Base-by-base conservation (phyloP, 2,329 filamentous ascomycete species). In the Moelleriella libera region DNA sequence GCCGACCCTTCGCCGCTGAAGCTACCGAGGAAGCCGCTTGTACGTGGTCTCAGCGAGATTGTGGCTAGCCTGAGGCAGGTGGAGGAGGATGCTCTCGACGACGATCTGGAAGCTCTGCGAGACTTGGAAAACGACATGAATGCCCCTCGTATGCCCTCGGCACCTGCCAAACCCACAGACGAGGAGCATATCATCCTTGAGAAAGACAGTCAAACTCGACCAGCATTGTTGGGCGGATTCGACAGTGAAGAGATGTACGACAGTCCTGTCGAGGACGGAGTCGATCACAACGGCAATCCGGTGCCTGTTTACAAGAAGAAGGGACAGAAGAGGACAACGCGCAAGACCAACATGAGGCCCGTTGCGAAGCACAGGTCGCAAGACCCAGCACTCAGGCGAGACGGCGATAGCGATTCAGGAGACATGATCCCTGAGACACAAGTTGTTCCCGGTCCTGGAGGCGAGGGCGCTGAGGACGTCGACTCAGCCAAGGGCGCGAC, bases 311-410 rank as follows among this genome's bases (percentile, higher is more conserved):
- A 76, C 69, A 90, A 89, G 71, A 92, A 92, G 74, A 86, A 85
- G 68, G 85, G 85, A 0, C 76, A 85, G 60, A 92, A 92, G 69
- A 73, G 86, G 51, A 87, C 85, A 48, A 90, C 86, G 3, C 72
- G 81, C 51, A 69, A 73, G 44, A 72, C 76, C 48, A 88, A 81
- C 50, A 85, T 83, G 68, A 71, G 67, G 51, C 78, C 77, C 2
- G 72, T 64, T 1, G 60, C 68, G 48, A 59, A 61, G 6, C 74
- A 72, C 56, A 71, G 78, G 39, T 70, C 74, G 28, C 52, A 61
- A 12, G 54, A 59, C 31, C 51, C 57, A 5, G 48, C 53, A 4
- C 43, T 44, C 28, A 59, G 57, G n/a, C 58, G 62, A 4, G 59
- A 61, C 41, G 55, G 50, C 4, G 57, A 47, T 0, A 53, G 55